Base-by-base conservation (phyloP, 1,284 basidiomycete species). In the Sporisorium scitamineum region DNA sequence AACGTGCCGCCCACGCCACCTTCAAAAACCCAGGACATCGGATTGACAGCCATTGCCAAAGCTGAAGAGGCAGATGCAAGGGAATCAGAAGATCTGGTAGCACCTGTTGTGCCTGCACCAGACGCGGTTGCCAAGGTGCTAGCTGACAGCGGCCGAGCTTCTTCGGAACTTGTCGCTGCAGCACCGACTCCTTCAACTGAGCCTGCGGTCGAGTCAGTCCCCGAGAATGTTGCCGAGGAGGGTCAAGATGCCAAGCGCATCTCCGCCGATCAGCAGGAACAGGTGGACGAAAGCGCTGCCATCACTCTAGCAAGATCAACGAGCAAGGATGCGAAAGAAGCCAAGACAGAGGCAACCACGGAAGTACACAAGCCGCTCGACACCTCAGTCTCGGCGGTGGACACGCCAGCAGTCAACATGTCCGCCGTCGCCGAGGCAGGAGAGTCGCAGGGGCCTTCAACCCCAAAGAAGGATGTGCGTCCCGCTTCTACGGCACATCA, bases 1-100 rank as follows among this genome's bases (percentile, higher is more conserved):
- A 59, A 62, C 2, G 47, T 65, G 7, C 71, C 71, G 24, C 71
- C 71, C 7, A 58, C 61, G 5, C 66, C 71, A 7, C 71, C 71
- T 24, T 61, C 66, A 14, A 74, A 74, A 53, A 50, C 9, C 5
- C 32, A 61, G 37, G 65, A 56, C 16, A 32, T 59, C 0, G 37
- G 31, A 3, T 24, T 56, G 9, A 5, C 47, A 3, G 39, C 29
- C 5, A 22, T 57, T 14, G 58, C 57, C 56, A 59, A 63, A 41
- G 48, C 47, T 26, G 39, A 64, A 22, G 66, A 74, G 14, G 54
- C 20, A 29, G 71, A 55, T 29, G 58, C 45, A 37, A 44, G 59
- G 20, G 59, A 41, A 11, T 54, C 61, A 11, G 72, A 75, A 31
- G 67, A 75, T 39, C 45, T 70, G n/a, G 60, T 67, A n/a, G 67